A percentile compares a stretch with the other conserved stretches of the same genome.
These are phyloP conservation scores for Tolypocladium amazonense DNA, from an alignment of 2,329 filamentous ascomycete species.

Conservation along the genomic window DNA sequence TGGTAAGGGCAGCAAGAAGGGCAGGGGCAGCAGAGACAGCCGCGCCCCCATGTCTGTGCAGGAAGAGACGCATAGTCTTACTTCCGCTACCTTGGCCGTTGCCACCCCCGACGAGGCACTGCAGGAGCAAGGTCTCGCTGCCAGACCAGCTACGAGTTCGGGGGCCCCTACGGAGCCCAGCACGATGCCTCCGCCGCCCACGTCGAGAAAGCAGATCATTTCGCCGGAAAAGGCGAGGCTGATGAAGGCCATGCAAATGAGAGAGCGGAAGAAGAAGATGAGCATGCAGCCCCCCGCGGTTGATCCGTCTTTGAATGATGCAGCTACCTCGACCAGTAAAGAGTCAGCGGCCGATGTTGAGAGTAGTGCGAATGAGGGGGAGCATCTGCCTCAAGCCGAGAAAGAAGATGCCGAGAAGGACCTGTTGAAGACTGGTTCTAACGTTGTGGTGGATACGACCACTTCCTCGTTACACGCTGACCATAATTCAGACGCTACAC, in stretches of 20 bases:
- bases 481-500: constrained; percentile 33
- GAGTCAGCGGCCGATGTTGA: constrained; percentile 6
- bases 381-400: constrained; percentile 11
- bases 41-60: constrained; percentile 12
- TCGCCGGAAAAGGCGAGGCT: constrained; percentile 84
- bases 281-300: constrained; percentile 1
- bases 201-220: constrained; percentile 40
- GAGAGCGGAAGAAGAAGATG: constrained; percentile 62
- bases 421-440: constrained; percentile 42
- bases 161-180: constrained; percentile 30
- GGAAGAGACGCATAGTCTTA: constrained; percentile 25
- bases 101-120: constrained; percentile 22
- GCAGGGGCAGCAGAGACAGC: constrained; percentile 16
- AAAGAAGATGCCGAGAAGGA: constrained; percentile 15
- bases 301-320: constrained; percentile 2
- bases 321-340: constrained; percentile 5
- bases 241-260: constrained; percentile 86
- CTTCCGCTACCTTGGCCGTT: constrained; percentile 23
- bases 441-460: constrained; percentile 37
- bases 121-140: constrained; percentile 10
- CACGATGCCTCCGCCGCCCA: constrained; percentile 26
- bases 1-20: constrained; percentile 45
- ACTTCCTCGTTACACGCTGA: constrained; percentile 33
- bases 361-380: constrained; percentile 11
- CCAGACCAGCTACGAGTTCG: constrained; percentile 33